A percentile compares a stretch with the other conserved stretches of the same genome.
Evolutionary conservation across 352 stramenopile species (phyloP).

Genomic region (Phytophthora tentaculata): DNA sequence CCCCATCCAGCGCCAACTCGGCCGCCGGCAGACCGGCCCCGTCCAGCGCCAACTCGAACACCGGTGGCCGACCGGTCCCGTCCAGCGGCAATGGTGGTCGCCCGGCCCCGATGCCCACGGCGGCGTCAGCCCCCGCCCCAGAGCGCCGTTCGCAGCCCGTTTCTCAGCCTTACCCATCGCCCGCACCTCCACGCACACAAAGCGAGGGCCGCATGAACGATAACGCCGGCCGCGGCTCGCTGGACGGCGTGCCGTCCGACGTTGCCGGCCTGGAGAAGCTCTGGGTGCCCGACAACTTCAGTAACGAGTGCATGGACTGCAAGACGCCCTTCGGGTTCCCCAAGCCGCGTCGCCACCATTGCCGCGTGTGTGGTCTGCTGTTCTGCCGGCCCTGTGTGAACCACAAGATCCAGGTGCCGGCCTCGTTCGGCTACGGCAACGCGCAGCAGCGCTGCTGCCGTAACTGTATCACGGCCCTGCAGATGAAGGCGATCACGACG

Average conservation of each 20-base stretch:
- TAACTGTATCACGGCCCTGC: slow-evolving; percentile 80
- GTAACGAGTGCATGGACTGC: slow-evolving; percentile 88
- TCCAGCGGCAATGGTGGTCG: slow-evolving; percentile 26
- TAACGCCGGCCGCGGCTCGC: slow-evolving; percentile 45
- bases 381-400: slow-evolving; percentile 84
- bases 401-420: slow-evolving; percentile 85
- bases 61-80: slow-evolving; percentile 21
- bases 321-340: slow-evolving; percentile 82
- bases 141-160: slow-evolving; percentile 31
- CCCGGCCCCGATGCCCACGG: slow-evolving; percentile 33
- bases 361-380: slow-evolving; percentile 82
- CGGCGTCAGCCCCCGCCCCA: slow-evolving; percentile 26
- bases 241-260: slow-evolving; percentile 58
- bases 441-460: slow-evolving; percentile 80
- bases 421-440: slow-evolving; percentile 83
- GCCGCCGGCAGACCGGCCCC: slow-evolving; percentile 22
- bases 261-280: slow-evolving; percentile 84
- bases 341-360: slow-evolving; percentile 85
- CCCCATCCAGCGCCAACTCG: slow-evolving; percentile 34
- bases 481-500: slow-evolving; percentile 90
- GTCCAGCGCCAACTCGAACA: slow-evolving; percentile 35
- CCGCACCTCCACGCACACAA: slow-evolving; percentile 22
- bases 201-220: slow-evolving; percentile 44
- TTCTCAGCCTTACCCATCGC: slow-evolving; percentile 6
- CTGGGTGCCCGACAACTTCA: slow-evolving; percentile 90